Evolutionary conservation across 2,329 filamentous ascomycete species (phyloP), one percentile per base, ranked within the genome.

Genomic region (Fusarium sp.): DNA sequence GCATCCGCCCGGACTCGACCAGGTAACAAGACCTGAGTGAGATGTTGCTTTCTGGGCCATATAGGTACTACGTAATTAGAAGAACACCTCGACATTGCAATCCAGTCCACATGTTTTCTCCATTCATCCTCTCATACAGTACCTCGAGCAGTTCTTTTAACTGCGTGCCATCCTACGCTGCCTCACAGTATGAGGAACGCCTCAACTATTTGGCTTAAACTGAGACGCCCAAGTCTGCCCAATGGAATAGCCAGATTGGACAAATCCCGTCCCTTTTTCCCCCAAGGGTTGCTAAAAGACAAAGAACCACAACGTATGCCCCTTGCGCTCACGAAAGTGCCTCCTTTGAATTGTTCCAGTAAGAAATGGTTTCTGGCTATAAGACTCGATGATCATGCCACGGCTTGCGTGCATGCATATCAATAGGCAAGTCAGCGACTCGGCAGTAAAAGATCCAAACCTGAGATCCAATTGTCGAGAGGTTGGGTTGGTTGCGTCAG

Each of bases 171-270:
- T 58, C 39, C 31, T 13, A 38, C 61, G 63, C 47, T 58, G 57
- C 58, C 36, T 53, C 61, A 55, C 58, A 59, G 53, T 63, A 55
- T 48, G 57, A 63, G 53, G n/a, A 58, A 42, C 62, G 49, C 63
- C 45, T 29, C 29, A 35, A 53, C 44, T 38, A 49, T 32, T 62
- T 35, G 58, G 29, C 39, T 45, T 40, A 52, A 44, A 62, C 32
- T 38, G 52, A 59, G 61, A 63, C 38, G 32, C 46, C 13, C 50
- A 35, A 39, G 41, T 63, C 53, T 42, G 29, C 24, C 62, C 62
- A 65, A 65, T 65, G 42, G 32, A 46, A 49, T 40, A n/a, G 28
- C 34, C 12, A 47, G 8, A 53, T 22, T 15, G 41, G 47, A 53
- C 26, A 62, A 62, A 40, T 15, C 34, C 45, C 45, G 38, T 25